Conservation (phyloP, 768 basidiomycete species). For the Leccinellum rugosiceps region DNA sequence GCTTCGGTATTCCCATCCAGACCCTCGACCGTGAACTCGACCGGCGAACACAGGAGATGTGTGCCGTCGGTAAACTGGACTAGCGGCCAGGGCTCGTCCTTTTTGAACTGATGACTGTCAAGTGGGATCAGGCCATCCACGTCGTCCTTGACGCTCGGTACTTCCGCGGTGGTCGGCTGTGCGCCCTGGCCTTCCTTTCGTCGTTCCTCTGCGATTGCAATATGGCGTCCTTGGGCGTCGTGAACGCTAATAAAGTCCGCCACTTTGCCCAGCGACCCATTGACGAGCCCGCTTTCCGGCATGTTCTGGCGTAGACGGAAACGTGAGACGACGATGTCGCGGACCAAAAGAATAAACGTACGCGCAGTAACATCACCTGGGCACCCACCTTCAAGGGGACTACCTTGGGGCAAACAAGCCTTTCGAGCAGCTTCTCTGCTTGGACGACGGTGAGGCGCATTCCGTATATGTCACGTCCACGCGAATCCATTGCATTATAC, state of each 20-base stretch:
- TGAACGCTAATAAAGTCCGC: conserved; percentile 29
- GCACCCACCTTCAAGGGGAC: conserved; percentile 60
- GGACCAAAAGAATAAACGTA: conserved; percentile 7
- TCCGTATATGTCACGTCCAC: conserved; percentile 39
- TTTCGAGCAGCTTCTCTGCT: conserved; percentile 40
- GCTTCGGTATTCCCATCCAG: conserved; percentile 34
- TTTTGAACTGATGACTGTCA: conserved; percentile 10
- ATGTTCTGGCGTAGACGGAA: conserved; percentile 28
- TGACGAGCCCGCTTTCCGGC: conserved; percentile 50
- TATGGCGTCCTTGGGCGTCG: conserved; percentile 27
- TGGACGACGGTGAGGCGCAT: conserved; percentile 28
- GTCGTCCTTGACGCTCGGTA: not conserved
- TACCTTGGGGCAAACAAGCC: conserved; percentile 44
- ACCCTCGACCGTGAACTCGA: conserved; percentile 34
- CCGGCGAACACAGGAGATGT: conserved; percentile 30
- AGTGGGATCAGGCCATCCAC: conserved; percentile 17
- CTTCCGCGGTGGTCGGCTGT: not conserved
- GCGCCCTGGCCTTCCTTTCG: conserved; percentile 9
- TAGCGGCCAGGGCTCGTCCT: conserved; percentile 30
- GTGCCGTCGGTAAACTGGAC: conserved; percentile 34
- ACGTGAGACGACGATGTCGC: not conserved
- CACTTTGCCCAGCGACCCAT: conserved; percentile 88
- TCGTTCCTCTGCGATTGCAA: conserved; percentile 31
- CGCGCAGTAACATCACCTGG: conserved; percentile 72
- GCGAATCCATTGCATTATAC: conserved; percentile 45